Evolutionary conservation across 441 rosid species (phyloP), one percentile per base, ranked within the genome.

Genomic region (Kokia cookei): DNA sequence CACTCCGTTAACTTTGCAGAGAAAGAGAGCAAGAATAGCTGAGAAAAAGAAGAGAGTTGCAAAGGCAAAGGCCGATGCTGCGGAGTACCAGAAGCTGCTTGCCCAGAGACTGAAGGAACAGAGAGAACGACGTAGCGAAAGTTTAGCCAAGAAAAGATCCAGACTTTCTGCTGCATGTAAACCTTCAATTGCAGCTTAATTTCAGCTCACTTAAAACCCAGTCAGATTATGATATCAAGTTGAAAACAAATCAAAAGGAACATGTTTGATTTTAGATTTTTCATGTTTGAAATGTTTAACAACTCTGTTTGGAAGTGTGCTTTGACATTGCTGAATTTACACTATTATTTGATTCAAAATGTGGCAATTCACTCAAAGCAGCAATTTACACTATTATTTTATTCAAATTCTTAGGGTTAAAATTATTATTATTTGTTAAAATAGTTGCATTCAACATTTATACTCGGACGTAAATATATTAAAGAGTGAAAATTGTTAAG

Each of bases 31-130:
- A 26, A 84, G 86, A 59, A 82, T 84, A 67, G 76, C 86, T 4
- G 87, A 84, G 17, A 82, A 86, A 71, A 86, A 82, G 82, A 86
- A 81, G 80, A 84, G 84, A 77, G 76, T 80, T 17, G 81, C 80
- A 15, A 32, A 32, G 37, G 37, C 37, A 4, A 32, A 32, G 37
- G 37, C 37, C 6, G 37, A 32, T 32, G 37, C 86, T 29, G 89
- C 83, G 0, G 89, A 86, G 69, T 82, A 86, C 77, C 87, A 84
- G 83, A 82, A 80, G 77, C 89, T 84, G 12, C 82, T 84, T 1
- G 89, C 84, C 59, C 71, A 80, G 24, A 75, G 89, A 74, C 73
- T 84, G 82, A 84, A 80, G 83, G 89, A 86, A 78, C 89, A 86
- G 74, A 78, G 87, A 73, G 89, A 82, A 15, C 80, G 84, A 17